Conservation (phyloP, 352 stramenopile genomes). For the Globisporangium takayamanum region DNA sequence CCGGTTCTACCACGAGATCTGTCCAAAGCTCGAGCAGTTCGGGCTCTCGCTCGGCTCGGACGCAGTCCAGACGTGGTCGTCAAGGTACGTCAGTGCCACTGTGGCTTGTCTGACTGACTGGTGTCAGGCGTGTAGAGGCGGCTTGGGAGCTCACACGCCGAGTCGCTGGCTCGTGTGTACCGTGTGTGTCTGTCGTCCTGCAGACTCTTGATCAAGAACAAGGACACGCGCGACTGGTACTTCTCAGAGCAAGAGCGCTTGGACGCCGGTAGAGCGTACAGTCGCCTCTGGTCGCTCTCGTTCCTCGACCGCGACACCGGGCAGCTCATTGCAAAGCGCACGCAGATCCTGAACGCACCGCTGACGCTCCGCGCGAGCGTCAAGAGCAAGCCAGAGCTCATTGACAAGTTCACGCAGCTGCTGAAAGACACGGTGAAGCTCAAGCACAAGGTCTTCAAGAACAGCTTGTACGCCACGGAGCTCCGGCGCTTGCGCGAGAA, state of each 20-base stretch:
- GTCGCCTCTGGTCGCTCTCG: slow-evolving; percentile 68
- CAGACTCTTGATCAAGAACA: slow-evolving; percentile 83
- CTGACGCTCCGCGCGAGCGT: slow-evolving; percentile 43
- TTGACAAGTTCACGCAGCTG: slow-evolving; percentile 81
- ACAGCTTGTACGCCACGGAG: slow-evolving; percentile 47
- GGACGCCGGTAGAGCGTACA: slow-evolving; percentile 71
- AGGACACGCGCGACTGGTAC: slow-evolving; percentile 83
- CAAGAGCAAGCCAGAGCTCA: slow-evolving; percentile 79
- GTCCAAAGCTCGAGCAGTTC: slow-evolving; percentile 52
- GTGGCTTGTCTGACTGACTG: not conserved
- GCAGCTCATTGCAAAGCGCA: slow-evolving; percentile 69
- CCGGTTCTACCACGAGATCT: slow-evolving; percentile 48
- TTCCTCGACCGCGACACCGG: slow-evolving; percentile 70
- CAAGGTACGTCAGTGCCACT: slow-evolving; percentile 20
- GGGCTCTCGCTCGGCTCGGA: slow-evolving; percentile 64
- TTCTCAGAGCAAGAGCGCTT: slow-evolving; percentile 74
- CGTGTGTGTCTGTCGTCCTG: not conserved
- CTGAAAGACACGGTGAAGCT: slow-evolving; percentile 85
- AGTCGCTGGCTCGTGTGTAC: not conserved
- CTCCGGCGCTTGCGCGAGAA: slow-evolving; percentile 44
- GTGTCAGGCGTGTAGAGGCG: not conserved
- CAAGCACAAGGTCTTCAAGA: slow-evolving; percentile 88
- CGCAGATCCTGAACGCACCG: slow-evolving; percentile 69
- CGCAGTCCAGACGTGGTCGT: slow-evolving; percentile 76
- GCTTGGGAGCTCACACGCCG: not conserved